Evolutionary conservation across 441 rosid genomes (phyloP).

Genomic region (Mallotus repandus): DNA sequence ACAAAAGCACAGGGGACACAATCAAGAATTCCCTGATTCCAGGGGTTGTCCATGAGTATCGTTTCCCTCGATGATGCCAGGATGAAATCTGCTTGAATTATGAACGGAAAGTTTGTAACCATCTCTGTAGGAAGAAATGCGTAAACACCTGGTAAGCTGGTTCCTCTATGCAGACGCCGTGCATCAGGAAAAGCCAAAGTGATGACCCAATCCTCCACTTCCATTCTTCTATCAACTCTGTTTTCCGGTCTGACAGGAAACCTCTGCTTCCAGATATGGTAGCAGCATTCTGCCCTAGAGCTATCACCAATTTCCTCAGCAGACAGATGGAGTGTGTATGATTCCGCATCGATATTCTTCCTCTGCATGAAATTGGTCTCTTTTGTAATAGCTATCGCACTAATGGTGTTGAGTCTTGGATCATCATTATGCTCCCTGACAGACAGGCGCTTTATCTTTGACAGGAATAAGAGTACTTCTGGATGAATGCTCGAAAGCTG

Average conservation of each 20-base stretch:
- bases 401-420: conserved; percentile 39
- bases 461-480: conserved; percentile 57
- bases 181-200: conserved; percentile 74
- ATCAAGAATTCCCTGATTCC: conserved; percentile 78
- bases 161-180: conserved; percentile 50
- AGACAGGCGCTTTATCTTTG: conserved; percentile 64
- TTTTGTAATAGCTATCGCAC: conserved; percentile 51
- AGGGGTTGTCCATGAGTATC: conserved; percentile 50
- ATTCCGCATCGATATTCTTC: conserved; percentile 71
- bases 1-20: conserved; percentile 58
- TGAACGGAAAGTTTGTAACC: conserved; percentile 70
- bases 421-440: conserved; percentile 54
- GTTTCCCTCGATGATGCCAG: conserved; percentile 68
- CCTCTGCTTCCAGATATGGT: conserved; percentile 72
- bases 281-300: conserved; percentile 40
- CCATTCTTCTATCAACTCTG: conserved; percentile 61
- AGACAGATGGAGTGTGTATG: conserved; percentile 59
- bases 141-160: conserved; percentile 56
- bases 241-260: conserved; percentile 58
- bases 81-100: conserved; percentile 71
- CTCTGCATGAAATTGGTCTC: conserved; percentile 49
- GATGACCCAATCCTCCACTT: conserved; percentile 60
- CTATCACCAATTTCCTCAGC: conserved; percentile 28
- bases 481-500: conserved; percentile 56
- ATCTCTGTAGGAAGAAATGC: conserved; percentile 82